Percentiles rank a stretch among this genome's conserved stretches.
Conservation (phyloP, 768 basidiomycete genomes). For the Mycena indigotica region DNA sequence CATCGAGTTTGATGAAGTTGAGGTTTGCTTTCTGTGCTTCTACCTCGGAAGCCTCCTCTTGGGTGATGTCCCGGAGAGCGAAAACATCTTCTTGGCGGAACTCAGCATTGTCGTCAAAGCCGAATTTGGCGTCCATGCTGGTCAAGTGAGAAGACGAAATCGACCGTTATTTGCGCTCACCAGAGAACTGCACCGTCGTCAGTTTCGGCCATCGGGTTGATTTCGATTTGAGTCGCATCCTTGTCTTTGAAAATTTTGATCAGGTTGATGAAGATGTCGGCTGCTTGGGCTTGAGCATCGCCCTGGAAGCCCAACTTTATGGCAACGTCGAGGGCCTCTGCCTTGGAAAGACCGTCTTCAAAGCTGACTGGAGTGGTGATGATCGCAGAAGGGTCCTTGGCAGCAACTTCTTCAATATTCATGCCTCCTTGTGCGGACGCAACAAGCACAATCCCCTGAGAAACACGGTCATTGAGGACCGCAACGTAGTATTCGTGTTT, state of each 20-base stretch:
- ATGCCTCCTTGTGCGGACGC: conserved; percentile 95
- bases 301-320: conserved; percentile 86
- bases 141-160: conserved; percentile 2
- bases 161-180: conserved; percentile 44
- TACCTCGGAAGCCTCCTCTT: conserved; percentile 97
- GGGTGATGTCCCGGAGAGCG: conserved; percentile 84
- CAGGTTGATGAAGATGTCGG: conserved; percentile 89
- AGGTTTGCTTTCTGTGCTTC: conserved; percentile 95
- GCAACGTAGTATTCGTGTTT: conserved; percentile 98
- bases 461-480: conserved; percentile 89
- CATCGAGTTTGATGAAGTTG: conserved; percentile 99
- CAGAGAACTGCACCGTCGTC: conserved; percentile 91
- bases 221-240: conserved; percentile 99
- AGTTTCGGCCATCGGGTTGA: conserved; percentile 95
- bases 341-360: conserved; percentile 73
- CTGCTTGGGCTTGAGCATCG: conserved; percentile 80
- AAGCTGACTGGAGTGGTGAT: conserved; percentile 93
- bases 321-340: conserved; percentile 77
- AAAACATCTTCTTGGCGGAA: conserved; percentile 95
- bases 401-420: conserved; percentile 99
- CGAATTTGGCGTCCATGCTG: conserved; percentile 99
- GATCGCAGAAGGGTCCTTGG: conserved; percentile 91
- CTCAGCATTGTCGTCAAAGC: conserved; percentile 99
- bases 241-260: conserved; percentile 98
- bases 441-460: conserved; percentile 89